Percentiles rank a stretch among this genome's conserved stretches.
These are phyloP conservation scores for Fonsecaea pugnacius DNA, from an alignment of 2,329 filamentous ascomycete genomes.

Conservation along the genomic window DNA sequence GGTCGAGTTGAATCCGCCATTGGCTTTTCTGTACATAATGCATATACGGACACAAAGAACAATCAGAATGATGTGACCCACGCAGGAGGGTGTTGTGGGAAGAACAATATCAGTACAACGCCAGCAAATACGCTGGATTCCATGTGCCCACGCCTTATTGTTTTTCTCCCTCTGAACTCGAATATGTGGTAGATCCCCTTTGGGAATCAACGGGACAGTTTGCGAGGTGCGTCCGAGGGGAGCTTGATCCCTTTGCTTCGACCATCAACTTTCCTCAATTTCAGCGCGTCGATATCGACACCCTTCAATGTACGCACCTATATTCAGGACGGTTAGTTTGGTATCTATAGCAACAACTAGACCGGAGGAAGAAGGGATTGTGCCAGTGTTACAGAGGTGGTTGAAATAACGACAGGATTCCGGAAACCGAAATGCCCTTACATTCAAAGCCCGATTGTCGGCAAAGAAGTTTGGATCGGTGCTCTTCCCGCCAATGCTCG, in stretches of 20 bases:
- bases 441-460: slow-evolving; percentile 41
- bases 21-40: slow-evolving; percentile 21
- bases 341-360: not conserved
- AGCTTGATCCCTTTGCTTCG: slow-evolving; percentile 9
- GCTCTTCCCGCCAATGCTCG: slow-evolving; percentile 39
- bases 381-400: not conserved
- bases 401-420: not conserved
- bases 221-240: slow-evolving; percentile 3
- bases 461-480: slow-evolving; percentile 36
- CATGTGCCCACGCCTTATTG: no score
- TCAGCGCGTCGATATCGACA: slow-evolving; percentile 39
- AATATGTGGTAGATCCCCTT: not conserved
- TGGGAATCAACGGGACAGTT: not conserved
- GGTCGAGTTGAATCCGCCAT: slow-evolving; percentile 18
- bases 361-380: not conserved
- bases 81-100: not conserved
- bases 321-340: slow-evolving; percentile 2
- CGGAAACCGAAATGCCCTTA: slow-evolving; percentile 24
- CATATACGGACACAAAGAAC: not conserved
- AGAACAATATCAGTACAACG: not conserved
- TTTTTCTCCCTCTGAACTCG: not conserved
- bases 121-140: not conserved
- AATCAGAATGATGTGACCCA: not conserved
- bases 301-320: slow-evolving; percentile 39
- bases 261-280: slow-evolving; percentile 38